Percentiles rank a stretch among this genome's conserved stretches.
These are phyloP conservation scores for Pythium apleroticum DNA, from an alignment of 352 stramenopile species.

Conservation along the genomic window DNA sequence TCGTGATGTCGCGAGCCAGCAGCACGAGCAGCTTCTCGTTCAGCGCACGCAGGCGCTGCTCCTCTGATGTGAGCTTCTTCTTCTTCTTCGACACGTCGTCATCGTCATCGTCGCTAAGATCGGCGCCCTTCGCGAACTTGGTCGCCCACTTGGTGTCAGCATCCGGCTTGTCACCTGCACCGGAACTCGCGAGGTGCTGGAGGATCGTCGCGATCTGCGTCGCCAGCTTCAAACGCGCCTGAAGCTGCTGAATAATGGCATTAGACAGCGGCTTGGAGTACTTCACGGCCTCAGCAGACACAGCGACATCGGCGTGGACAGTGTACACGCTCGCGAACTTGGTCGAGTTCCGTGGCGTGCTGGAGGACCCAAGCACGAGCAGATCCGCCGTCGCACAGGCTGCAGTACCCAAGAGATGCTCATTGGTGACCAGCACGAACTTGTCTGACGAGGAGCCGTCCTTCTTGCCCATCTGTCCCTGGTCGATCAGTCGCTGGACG, in stretches of 20 bases:
- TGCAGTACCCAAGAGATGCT: constrained; percentile 47
- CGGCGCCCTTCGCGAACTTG: constrained; percentile 56
- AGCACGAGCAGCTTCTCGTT: constrained; percentile 70
- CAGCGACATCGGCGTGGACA: constrained; percentile 16
- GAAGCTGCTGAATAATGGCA: constrained; percentile 43
- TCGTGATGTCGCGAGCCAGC: constrained; percentile 34
- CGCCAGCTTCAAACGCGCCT: constrained; percentile 54
- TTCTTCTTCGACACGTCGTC: constrained; percentile 29
- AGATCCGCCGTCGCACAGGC: constrained; percentile 36
- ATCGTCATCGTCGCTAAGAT: constrained; percentile 50
- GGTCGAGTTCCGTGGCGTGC: constrained; percentile 11
- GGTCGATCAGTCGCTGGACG: constrained; percentile 40
- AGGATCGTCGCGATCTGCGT: constrained; percentile 52
- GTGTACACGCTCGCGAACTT: constrained; percentile 41
- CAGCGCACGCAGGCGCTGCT: constrained; percentile 71
- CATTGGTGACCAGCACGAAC: constrained; percentile 58
- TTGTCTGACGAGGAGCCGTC: constrained; percentile 15
- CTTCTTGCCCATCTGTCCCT: not conserved
- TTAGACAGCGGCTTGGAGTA: constrained; percentile 35
- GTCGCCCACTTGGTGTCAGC: constrained; percentile 59
- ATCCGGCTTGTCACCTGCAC: constrained; percentile 18
- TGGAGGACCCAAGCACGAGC: constrained; percentile 32
- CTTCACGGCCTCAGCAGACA: constrained; percentile 7
- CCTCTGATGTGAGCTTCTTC: constrained; percentile 58
- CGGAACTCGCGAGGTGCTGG: constrained; percentile 37